A percentile compares a stretch with the other conserved stretches of the same genome.
phyloP scores from a whole-genome alignment of 192 early-diverging fungal genomes.

The Coemansia aciculifera region DNA sequence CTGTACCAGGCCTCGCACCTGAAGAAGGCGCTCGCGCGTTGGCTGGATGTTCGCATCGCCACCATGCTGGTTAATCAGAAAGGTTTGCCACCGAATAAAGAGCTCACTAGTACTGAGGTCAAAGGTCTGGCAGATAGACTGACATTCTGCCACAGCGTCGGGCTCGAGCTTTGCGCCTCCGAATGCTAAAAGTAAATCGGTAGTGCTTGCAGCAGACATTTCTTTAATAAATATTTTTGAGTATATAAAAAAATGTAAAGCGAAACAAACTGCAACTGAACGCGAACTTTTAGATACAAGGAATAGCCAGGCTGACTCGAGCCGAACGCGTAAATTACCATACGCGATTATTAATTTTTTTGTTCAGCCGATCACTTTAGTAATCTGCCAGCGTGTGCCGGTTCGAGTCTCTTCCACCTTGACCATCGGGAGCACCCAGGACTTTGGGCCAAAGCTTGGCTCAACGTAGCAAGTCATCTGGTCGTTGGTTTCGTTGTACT shows the following conservation, averaged over 20 bases:
- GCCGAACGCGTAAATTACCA: neutral
- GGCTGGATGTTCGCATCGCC: constrained; percentile 35
- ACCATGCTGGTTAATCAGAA: constrained; percentile 43
- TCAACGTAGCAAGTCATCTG: constrained; percentile 61
- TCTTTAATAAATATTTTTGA: neutral
- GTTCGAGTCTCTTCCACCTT: constrained; percentile 62
- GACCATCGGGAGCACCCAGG: constrained; percentile 69
- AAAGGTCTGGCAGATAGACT: constrained; percentile 49
- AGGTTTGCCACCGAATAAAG: constrained; percentile 52
- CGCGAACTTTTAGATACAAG: neutral
- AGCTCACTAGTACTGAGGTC: constrained; percentile 38
- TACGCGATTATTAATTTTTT: neutral
- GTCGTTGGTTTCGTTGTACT: constrained; percentile 65
- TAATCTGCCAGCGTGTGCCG: constrained; percentile 66
- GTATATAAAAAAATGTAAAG: neutral
- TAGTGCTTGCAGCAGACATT: constrained; percentile 26
- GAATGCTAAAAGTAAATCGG: constrained; percentile 43
- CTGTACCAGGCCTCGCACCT: constrained; percentile 31
- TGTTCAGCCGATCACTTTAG: constrained; percentile 48
- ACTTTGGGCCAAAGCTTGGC: constrained; percentile 69
- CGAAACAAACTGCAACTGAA: neutral
- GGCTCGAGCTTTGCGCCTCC: constrained; percentile 32
- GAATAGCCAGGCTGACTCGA: neutral
- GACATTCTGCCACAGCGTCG: constrained; percentile 43
- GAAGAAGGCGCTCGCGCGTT: constrained; percentile 50